Percentiles rank a stretch among this genome's conserved stretches.
Evolutionary conservation across 768 basidiomycete genomes (phyloP).

Genomic region (Boletus sp.): DNA sequence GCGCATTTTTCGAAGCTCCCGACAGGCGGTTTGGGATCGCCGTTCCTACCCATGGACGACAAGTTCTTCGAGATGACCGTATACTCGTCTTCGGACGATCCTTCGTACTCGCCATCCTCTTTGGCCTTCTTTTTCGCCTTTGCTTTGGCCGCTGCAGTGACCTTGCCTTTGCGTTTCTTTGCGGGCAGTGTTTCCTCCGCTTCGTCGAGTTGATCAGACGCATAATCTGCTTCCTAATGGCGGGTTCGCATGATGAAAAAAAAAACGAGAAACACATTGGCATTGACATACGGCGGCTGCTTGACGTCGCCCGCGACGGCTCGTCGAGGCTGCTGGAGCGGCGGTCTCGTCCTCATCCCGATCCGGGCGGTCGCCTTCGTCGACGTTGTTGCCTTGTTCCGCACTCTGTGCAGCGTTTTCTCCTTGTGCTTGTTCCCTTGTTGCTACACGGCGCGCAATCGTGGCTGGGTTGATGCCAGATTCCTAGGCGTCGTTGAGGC

Average conservation of each 20-base stretch:
- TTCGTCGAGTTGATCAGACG: conserved; percentile 77
- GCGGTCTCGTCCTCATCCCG: background rate
- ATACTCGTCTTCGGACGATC: conserved; percentile 65
- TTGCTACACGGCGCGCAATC: conserved; percentile 38
- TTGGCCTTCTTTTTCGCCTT: conserved; percentile 42
- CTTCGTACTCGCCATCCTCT: conserved; percentile 47
- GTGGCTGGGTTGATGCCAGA: conserved; percentile 48
- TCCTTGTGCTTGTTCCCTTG: conserved; percentile 31
- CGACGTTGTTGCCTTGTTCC: conserved; percentile 9
- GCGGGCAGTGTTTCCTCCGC: conserved; percentile 41
- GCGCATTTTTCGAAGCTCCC: conserved; percentile 84
- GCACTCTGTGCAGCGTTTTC: conserved; percentile 24
- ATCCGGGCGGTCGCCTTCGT: conserved; percentile 16
- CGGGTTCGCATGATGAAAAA: background rate
- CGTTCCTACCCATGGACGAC: conserved; percentile 32
- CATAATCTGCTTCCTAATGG: conserved; percentile 44
- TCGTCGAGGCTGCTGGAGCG: conserved; percentile 8
- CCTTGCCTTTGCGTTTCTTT: conserved; percentile 54
- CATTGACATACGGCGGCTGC: conserved; percentile 7
- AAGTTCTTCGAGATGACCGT: conserved; percentile 57
- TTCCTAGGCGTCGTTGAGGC: conserved; percentile 36
- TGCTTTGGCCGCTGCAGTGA: conserved; percentile 39
- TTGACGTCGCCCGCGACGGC: conserved; percentile 16
- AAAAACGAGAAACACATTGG: background rate
- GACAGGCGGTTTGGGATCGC: conserved; percentile 54